Evolutionary conservation across 768 basidiomycete genomes (phyloP).

Genomic region (Crassisporium funariophilum): DNA sequence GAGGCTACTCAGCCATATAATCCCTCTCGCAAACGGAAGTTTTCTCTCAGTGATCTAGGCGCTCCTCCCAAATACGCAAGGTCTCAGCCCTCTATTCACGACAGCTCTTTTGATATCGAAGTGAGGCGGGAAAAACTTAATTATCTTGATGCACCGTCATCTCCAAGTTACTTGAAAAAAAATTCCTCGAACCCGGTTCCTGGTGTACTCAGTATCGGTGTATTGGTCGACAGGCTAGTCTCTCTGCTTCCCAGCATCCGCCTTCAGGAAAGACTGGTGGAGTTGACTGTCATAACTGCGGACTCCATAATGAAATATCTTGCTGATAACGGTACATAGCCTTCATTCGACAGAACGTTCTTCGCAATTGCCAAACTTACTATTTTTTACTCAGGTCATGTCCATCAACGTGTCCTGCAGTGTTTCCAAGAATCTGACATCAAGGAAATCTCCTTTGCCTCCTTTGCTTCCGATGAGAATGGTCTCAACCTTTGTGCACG

Average conservation of each 20-base stretch:
- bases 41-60: conserved; percentile 42
- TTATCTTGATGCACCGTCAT: conserved; percentile 19
- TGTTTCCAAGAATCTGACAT: conserved; percentile 50
- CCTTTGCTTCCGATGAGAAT: conserved; percentile 48
- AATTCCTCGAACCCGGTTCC: background rate
- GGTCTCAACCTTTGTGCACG: conserved; percentile 50
- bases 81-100: conserved; percentile 44
- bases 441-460: conserved; percentile 43
- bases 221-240: conserved; percentile 42
- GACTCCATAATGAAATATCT: conserved; percentile 26
- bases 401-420: conserved; percentile 46
- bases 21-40: no score
- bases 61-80: conserved; percentile 45
- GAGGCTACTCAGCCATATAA: background rate
- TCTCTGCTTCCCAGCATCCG: conserved; percentile 49
- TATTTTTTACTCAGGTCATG: conserved; percentile 39
- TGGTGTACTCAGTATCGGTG: conserved; percentile 26
- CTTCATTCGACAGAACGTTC: conserved; percentile 36
- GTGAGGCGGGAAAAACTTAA: conserved; percentile 37
- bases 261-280: conserved; percentile 42
- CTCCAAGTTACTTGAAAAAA: conserved; percentile 1
- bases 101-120: conserved; percentile 48
- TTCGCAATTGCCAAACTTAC: background rate
- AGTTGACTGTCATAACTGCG: no score
- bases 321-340: conserved; percentile 46